These are phyloP conservation scores for Schizochytrium sp. DNA, from an alignment of 108 stramenopile species.

Conservation along the genomic window DNA sequence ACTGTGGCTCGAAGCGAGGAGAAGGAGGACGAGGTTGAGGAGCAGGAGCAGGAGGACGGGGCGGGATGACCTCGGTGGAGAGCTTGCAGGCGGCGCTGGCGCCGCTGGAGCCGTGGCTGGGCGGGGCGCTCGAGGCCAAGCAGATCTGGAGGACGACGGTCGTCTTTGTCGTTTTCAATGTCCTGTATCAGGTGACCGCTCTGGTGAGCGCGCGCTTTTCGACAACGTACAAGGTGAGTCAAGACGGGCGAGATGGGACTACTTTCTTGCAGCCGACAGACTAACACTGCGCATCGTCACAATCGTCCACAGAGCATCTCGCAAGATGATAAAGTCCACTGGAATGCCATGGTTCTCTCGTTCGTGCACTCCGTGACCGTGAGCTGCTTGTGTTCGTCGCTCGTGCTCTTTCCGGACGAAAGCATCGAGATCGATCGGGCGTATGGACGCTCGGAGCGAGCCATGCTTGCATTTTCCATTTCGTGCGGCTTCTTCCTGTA, in stretches of 20 bases:
- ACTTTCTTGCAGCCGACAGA: neutral
- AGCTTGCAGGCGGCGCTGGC: neutral
- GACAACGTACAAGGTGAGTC: neutral
- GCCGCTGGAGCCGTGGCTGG: neutral
- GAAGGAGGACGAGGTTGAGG: too few species aligned
- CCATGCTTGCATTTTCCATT: neutral
- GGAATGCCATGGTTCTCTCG: neutral
- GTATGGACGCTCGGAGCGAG: neutral
- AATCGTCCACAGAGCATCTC: neutral
- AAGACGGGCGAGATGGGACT: neutral
- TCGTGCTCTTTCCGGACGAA: constrained; percentile 3
- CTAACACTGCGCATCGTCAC: neutral
- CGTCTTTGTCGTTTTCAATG: neutral
- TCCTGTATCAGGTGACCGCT: neutral
- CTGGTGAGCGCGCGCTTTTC: neutral
- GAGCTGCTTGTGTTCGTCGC: neutral
- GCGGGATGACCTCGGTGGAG: neutral
- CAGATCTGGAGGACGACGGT: neutral
- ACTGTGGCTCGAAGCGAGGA: too few species aligned
- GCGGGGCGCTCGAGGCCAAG: neutral
- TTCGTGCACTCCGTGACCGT: neutral
- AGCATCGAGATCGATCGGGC: neutral
- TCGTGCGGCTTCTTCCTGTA: neutral
- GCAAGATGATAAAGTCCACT: neutral
- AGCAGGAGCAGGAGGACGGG: too few species aligned